Base-by-base conservation (phyloP, 257 asterid species). In the Paulownia fortunei region DNA sequence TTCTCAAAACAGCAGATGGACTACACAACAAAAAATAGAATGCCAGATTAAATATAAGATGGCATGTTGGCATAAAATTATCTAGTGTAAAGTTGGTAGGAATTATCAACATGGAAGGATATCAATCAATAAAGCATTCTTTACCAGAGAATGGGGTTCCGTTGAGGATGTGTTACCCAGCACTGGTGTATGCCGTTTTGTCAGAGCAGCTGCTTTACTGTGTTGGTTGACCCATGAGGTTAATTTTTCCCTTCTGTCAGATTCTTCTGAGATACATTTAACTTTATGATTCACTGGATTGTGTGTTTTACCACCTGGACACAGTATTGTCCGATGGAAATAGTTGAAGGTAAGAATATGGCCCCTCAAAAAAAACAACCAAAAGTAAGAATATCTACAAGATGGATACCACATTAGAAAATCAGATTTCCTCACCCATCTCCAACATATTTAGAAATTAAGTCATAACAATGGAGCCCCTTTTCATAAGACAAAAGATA, bases 71-170 rank as follows among this genome's bases (percentile, higher is more conserved):
- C n/a, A n/a, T n/a, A n/a, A n/a, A n/a, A n/a, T n/a, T n/a, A n/a
- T n/a, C n/a, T n/a, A n/a, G n/a, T n/a, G n/a, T n/a, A n/a, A n/a
- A n/a, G n/a, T n/a, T n/a, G n/a, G n/a, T n/a, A n/a, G n/a, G n/a
- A n/a, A n/a, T n/a, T n/a, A n/a, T n/a, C n/a, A n/a, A n/a, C n/a
- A n/a, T n/a, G n/a, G n/a, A n/a, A n/a, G n/a, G n/a, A n/a, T n/a
- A n/a, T n/a, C n/a, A n/a, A n/a, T 72, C 3, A 39, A 46, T 19
- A 8, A 15, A 49, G 36, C 26, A 55, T 49, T 24, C 30, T 34
- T 63, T 71, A 71, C 82, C 78, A 9, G 54, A 64, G 83, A 64
- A 6, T 32, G 24, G 21, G 44, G 41, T 68, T 79, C 61, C 0
- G 51, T 16, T 54, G 78, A 66, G 55, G 80, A 67, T 49, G 78